Percentiles rank a stretch among this genome's conserved stretches.
phyloP scores from a whole-genome alignment of 2,329 filamentous ascomycete genomes.

The Penicillium sp. region DNA sequence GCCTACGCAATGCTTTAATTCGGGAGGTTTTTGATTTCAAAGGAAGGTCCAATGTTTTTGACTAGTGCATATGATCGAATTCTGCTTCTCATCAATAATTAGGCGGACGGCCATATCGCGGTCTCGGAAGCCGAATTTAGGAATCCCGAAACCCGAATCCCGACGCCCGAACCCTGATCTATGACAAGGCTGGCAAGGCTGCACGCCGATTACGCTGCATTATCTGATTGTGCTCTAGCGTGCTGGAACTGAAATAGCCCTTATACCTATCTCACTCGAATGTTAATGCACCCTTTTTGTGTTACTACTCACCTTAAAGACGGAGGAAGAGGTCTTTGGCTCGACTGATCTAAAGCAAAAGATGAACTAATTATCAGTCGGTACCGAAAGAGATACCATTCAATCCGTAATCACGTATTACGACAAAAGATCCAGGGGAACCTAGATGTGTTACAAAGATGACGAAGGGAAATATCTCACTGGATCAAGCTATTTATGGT shows the following conservation, averaged over 20 bases:
- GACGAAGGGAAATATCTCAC: conserved; percentile 11
- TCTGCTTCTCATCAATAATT: background rate
- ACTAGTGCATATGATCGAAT: background rate
- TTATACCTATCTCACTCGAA: background rate
- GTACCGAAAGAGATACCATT: background rate
- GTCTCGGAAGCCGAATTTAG: conserved; percentile 3
- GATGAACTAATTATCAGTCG: background rate
- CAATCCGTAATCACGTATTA: background rate
- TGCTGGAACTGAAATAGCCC: background rate
- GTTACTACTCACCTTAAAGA: background rate
- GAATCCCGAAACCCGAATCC: conserved; percentile 2
- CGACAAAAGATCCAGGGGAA: background rate
- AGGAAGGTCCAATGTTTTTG: background rate
- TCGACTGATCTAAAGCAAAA: background rate
- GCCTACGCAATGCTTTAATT: background rate
- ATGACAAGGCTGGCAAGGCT: background rate
- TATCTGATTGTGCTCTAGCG: background rate
- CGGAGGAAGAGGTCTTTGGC: background rate
- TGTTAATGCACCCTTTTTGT: background rate
- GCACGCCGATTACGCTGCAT: background rate
- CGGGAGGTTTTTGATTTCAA: background rate
- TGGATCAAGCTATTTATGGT: conserved; percentile 12
- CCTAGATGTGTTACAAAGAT: background rate
- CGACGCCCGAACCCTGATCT: background rate
- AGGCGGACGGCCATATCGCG: background rate